Conservation (phyloP, 2,329 filamentous ascomycete genomes). For the Aspergillus ruber region DNA sequence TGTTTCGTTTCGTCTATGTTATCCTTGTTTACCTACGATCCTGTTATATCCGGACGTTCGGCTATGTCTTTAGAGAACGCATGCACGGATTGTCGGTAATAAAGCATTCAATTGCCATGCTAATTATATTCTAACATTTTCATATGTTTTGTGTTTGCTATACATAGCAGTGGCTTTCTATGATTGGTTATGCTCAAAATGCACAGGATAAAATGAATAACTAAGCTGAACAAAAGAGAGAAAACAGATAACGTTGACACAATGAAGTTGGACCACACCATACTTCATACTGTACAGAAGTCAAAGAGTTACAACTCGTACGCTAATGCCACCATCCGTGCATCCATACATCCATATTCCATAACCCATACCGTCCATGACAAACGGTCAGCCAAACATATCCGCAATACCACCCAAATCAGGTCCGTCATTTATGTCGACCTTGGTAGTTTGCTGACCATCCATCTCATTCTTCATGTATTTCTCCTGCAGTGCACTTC, state of each 20-base stretch:
- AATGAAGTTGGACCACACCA: not conserved
- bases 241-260: not conserved
- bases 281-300: not conserved
- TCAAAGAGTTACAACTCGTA: not conserved
- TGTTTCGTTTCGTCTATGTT: conserved; percentile 12
- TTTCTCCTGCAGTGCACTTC: conserved; percentile 35
- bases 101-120: no score
- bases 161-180: not conserved
- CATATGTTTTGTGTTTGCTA: conserved; percentile 3
- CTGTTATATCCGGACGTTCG: no score
- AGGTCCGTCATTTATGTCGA: conserved; percentile 41
- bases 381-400: conserved; percentile 43
- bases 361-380: not conserved
- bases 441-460: conserved; percentile 33
- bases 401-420: conserved; percentile 49
- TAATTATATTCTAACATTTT: not conserved
- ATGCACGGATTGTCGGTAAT: no score
- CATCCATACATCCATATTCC: not conserved
- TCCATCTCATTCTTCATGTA: conserved; percentile 43
- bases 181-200: not conserved
- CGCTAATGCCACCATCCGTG: no score
- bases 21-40: no score
- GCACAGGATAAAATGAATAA: not conserved
- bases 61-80: no score
- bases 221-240: conserved; percentile 3